A percentile compares a stretch with the other conserved stretches of the same genome.
Evolutionary conservation across 2,329 filamentous ascomycete species (phyloP).

Genomic region (Daldinia eschscholtzii): DNA sequence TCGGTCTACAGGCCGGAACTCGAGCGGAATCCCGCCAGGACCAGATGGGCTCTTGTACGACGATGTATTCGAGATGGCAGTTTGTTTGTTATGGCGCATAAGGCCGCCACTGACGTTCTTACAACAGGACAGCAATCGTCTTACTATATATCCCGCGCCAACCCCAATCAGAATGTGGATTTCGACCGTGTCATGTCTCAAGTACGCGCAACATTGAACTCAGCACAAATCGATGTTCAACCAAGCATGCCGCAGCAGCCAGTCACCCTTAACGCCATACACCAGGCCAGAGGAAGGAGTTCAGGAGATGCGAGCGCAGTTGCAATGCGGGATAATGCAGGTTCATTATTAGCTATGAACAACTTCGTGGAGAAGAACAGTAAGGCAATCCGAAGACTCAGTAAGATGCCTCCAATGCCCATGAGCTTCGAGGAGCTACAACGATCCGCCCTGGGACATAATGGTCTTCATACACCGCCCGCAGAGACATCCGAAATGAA

Average conservation of each 20-base stretch:
- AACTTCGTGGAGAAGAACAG: slow-evolving; percentile 59
- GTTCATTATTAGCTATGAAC: slow-evolving; percentile 60
- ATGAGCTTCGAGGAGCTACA: slow-evolving; percentile 53
- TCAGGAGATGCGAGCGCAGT: slow-evolving; percentile 55
- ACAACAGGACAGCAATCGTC: slow-evolving; percentile 45
- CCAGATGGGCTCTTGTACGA: slow-evolving; percentile 64
- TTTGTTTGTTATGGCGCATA: slow-evolving; percentile 63
- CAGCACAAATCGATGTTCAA: slow-evolving; percentile 41
- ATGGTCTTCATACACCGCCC: slow-evolving; percentile 25
- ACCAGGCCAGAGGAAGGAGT: slow-evolving; percentile 55
- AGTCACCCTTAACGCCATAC: slow-evolving; percentile 58
- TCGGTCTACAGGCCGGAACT: slow-evolving; percentile 65
- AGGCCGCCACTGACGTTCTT: slow-evolving; percentile 49
- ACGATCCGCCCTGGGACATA: slow-evolving; percentile 39
- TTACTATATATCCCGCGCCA: slow-evolving; percentile 47
- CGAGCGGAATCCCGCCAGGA: slow-evolving; percentile 65
- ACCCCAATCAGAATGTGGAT: slow-evolving; percentile 55
- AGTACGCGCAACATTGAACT: slow-evolving; percentile 55
- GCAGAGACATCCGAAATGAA: slow-evolving; percentile 31
- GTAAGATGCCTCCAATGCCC: slow-evolving; percentile 54
- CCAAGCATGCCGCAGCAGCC: slow-evolving; percentile 43
- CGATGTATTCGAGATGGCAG: slow-evolving; percentile 63
- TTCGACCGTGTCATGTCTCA: slow-evolving; percentile 62
- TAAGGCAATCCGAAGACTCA: slow-evolving; percentile 59
- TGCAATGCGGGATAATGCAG: slow-evolving; percentile 58